Conservation (phyloP, 495 filamentous ascomycete species). For the Penicillium diatomitis region DNA sequence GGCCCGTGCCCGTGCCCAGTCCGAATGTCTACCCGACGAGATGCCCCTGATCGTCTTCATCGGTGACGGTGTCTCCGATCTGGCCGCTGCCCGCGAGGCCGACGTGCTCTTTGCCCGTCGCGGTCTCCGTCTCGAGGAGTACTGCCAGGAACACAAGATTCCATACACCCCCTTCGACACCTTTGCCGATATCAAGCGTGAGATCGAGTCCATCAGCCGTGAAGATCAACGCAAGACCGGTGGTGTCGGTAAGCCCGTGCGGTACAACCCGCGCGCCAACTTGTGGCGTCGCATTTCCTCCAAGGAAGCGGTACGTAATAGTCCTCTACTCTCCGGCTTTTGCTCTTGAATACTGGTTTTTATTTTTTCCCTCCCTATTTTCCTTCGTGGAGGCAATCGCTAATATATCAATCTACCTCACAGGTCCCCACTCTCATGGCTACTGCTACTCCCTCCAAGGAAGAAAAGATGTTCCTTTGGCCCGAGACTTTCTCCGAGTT, state of each 20-base stretch:
- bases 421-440: constrained; percentile 47
- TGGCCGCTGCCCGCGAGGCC: constrained; percentile 62
- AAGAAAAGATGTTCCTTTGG: constrained; percentile 62
- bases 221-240: constrained; percentile 57
- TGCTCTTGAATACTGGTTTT: neutral
- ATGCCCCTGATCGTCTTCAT: constrained; percentile 69
- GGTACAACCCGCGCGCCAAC: constrained; percentile 64
- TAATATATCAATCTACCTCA: neutral
- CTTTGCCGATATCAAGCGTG: constrained; percentile 58
- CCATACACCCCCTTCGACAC: constrained; percentile 56
- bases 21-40: constrained; percentile 47
- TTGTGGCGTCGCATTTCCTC: constrained; percentile 59
- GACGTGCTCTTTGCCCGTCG: constrained; percentile 68
- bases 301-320: constrained; percentile 37
- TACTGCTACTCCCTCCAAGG: constrained; percentile 43
- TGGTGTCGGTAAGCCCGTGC: constrained; percentile 50
- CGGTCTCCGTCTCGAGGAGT: constrained; percentile 61
- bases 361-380: neutral
- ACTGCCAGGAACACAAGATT: constrained; percentile 58
- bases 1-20: constrained; percentile 43
- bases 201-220: constrained; percentile 49
- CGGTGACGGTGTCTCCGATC: constrained; percentile 69
- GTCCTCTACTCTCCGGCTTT: neutral
- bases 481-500: constrained; percentile 50
- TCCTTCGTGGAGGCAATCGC: neutral